phyloP scores from a whole-genome alignment of 1,284 basidiomycete genomes.

The Boletus subluridellus region DNA sequence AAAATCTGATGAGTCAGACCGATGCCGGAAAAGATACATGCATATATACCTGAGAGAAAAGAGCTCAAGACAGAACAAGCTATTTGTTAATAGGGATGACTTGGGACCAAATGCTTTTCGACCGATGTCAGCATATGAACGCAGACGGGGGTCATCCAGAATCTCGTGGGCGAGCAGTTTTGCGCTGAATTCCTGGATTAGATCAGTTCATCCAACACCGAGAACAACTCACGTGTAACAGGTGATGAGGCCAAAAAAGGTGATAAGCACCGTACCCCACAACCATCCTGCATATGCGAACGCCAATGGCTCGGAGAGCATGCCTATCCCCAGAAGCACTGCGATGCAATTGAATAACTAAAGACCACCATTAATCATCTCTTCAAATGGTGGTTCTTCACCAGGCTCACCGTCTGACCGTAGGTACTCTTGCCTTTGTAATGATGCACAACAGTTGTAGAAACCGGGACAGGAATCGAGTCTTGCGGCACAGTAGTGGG shows the following conservation, averaged over 20 bases:
- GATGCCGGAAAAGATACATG: background rate
- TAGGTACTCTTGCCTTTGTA: slow-evolving; percentile 67
- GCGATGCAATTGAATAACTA: slow-evolving; percentile 91
- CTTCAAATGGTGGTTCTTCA: background rate
- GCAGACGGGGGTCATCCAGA: slow-evolving; percentile 61
- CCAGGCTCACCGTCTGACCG: slow-evolving; percentile 69
- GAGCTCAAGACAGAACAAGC: slow-evolving; percentile 80
- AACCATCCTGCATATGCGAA: slow-evolving; percentile 88
- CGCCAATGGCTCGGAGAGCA: slow-evolving; percentile 85
- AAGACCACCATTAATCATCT: slow-evolving; percentile 1
- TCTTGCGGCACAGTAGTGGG: background rate
- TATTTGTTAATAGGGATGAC: slow-evolving; percentile 65
- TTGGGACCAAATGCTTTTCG: slow-evolving; percentile 79
- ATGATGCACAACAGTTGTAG: slow-evolving; percentile 27
- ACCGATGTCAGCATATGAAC: slow-evolving; percentile 87
- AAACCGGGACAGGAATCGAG: slow-evolving; percentile 3
- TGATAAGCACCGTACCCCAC: slow-evolving; percentile 67
- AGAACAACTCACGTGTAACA: slow-evolving; percentile 75
- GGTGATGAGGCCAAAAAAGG: slow-evolving; percentile 76
- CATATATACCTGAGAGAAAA: slow-evolving; percentile 68
- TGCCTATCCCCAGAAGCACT: slow-evolving; percentile 83
- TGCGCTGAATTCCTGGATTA: slow-evolving; percentile 48
- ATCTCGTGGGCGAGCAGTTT: slow-evolving; percentile 82
- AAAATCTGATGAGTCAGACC: background rate
- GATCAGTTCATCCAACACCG: background rate